Evolutionary conservation across 2,329 filamentous ascomycete species (phyloP), one percentile per base, ranked within the genome.

Genomic region (Arthrobotrys iridis): DNA sequence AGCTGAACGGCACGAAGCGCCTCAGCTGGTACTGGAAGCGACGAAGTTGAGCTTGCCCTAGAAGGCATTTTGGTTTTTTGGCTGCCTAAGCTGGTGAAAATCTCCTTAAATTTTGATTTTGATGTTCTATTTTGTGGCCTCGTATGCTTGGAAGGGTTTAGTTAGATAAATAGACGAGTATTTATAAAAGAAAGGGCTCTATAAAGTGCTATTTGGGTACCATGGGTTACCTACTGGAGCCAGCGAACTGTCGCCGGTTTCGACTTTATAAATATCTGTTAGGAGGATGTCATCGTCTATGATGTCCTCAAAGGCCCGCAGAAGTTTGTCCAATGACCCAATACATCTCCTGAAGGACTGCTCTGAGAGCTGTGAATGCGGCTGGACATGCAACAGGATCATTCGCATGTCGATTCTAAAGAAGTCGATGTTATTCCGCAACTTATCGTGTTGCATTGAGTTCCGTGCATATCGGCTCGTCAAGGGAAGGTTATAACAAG

Each of bases 341-440:
- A 37, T 15, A 15, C 45, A 65, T 30, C n/a, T 43, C 15, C 24
- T 46, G 33, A 65, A 65, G 13, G 10, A 15, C 7, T 15, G 4
- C 15, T 4, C 13, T 26, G 62, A 24, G 6, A 65, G 10, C 7
- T 65, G 46, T 4, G 35, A 45, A 45, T 65, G 28, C 11, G 24
- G 45, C 18, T 65, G 62, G 10, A 65, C 24, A 40, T 55, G 20
- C 2, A 41, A 13, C 3, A 64, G 35, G 18, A 65, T 41, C 46
- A 43, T 65, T 33, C 24, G 8, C 13, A 65, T 20, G 24, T 65
- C 62, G 8, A 41, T 41, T 26, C 20, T 20, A 35, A 65, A 65
- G 10, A 65, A 65, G 5, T 59, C 55, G 35, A 59, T 59, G 28
- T 59, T 18, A 18, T 52, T 55, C 4, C 24, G 62, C 8, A 43